Conservation (phyloP, 2,329 filamentous ascomycete species). For the Cryphonectria nitschkei region DNA sequence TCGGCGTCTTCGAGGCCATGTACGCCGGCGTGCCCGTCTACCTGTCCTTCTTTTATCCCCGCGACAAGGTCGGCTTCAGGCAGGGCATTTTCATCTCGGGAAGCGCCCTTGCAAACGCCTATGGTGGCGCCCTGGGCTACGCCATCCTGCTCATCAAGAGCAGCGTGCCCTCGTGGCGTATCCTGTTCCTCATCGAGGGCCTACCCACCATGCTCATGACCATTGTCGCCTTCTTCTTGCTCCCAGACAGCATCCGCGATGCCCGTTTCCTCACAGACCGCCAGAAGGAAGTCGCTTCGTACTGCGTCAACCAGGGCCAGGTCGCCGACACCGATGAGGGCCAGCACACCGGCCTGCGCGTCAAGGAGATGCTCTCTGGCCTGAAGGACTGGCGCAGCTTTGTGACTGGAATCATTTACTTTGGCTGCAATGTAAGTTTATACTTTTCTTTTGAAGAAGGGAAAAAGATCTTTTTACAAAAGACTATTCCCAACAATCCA, state of each 20-base stretch:
- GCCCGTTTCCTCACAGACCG: constrained; percentile 38
- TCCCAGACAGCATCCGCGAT: constrained; percentile 43
- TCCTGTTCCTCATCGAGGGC: constrained; percentile 53
- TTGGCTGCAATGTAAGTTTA: constrained; percentile 34
- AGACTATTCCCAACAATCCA: neutral
- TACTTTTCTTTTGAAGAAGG: too few species aligned
- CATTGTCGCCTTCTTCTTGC: constrained; percentile 44
- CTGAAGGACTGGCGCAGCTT: constrained; percentile 33
- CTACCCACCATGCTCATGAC: constrained; percentile 47
- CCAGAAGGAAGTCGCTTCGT: constrained; percentile 38
- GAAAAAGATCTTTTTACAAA: neutral
- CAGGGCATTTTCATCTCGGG: constrained; percentile 58
- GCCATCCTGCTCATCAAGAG: constrained; percentile 39
- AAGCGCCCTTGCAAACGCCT: constrained; percentile 43
- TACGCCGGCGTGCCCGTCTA: constrained; percentile 44
- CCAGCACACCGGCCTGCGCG: constrained; percentile 29
- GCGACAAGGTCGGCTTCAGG: constrained; percentile 58
- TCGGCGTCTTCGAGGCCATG: constrained; percentile 47
- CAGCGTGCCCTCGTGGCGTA: constrained; percentile 39
- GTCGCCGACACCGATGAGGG: constrained; percentile 30
- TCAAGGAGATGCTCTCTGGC: constrained; percentile 30
- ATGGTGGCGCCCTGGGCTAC: constrained; percentile 44
- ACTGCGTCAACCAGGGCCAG: constrained; percentile 32
- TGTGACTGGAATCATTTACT: constrained; percentile 43
- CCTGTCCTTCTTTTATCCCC: constrained; percentile 62